Evolutionary conservation across 1,284 basidiomycete genomes (phyloP), one percentile per base, ranked within the genome.

Genomic region (Calocybe gambosa): DNA sequence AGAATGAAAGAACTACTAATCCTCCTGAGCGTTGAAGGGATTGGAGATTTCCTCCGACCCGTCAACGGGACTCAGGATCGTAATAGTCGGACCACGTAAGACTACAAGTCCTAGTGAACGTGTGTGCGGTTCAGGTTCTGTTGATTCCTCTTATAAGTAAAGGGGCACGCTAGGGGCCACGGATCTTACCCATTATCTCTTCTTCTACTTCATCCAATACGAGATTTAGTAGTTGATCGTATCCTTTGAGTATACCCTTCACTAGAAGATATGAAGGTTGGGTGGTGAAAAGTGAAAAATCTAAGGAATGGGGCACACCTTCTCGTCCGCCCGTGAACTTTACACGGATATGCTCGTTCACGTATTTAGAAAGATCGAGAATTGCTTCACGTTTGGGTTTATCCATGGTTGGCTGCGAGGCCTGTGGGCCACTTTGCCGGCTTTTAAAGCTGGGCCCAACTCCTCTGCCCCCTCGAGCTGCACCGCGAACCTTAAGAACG

Each of bases 311-410:
- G n/a, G n/a, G 64, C 73, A 41, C 54, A 92, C 94, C 93, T 78
- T 98, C 92, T 23, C 95, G 74, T 20, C 95, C 95, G 39, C 95
- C 95, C 20, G 91, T 91, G 62, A 99, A 98, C 69, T 97, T 98
- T 62, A 99, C 93, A 46, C 91, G 75, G 62, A 99, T 90, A 53
- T 81, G 78, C 67, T 94, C 85, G 67, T 97, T 91, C 42, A 89
- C 85, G 60, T 96, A 98, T 64, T 95, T 94, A 48, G 89, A 82
- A 34, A 99, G 80, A 68, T 98, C 94, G 23, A 99, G 80, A 65
- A 99, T 98, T 25, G 91, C 90, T 68, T 99, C 95, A 42, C 91
- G 82, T 65, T 91, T 93, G 42, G 92, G 91, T 65, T 92, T 92
- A 55, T 93, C 91, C 62, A 75, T 71, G n/a, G 77, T 67, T 15